phyloP scores from a whole-genome alignment of 2,329 filamentous ascomycete genomes.

The Aspergillus terreus region DNA sequence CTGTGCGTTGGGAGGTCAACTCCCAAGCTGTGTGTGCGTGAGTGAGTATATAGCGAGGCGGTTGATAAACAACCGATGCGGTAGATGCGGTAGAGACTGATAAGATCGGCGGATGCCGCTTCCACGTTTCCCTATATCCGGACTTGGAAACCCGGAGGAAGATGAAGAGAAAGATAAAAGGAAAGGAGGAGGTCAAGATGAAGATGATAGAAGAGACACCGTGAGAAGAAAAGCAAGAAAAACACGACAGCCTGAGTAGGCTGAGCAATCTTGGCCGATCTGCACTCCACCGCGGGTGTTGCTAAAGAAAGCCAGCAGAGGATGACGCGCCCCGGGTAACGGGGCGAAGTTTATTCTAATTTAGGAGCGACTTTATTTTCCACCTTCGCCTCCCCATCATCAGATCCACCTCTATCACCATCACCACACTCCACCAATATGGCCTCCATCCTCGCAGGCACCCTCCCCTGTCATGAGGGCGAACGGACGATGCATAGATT shows the following conservation, averaged over 20 bases:
- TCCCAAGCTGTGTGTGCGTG: not conserved
- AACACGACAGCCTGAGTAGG: not conserved
- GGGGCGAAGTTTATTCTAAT: too few relatives aligned
- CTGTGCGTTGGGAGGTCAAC: not conserved
- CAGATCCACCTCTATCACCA: not conserved
- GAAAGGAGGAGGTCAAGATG: not conserved
- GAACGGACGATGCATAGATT: constrained; percentile 63
- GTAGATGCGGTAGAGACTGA: not conserved
- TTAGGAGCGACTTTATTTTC: too few relatives aligned
- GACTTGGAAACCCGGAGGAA: not conserved
- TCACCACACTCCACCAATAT: constrained; percentile 11
- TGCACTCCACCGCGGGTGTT: constrained; percentile 16
- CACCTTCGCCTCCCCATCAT: too few relatives aligned
- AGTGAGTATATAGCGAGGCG: not conserved
- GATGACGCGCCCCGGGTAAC: not conserved
- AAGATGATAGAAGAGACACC: not conserved
- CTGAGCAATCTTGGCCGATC: constrained; percentile 13
- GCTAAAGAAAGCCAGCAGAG: constrained; percentile 17
- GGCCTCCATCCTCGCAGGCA: constrained; percentile 19
- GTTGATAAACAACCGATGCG: not conserved
- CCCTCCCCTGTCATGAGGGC: constrained; percentile 57
- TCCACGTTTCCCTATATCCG: too few relatives aligned
- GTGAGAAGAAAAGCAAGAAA: not conserved
- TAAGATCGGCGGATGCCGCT: not conserved
- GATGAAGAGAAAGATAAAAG: constrained; percentile 1